Evolutionary conservation across 352 stramenopile genomes (phyloP), one percentile per base, ranked within the genome.

Genomic region (Globisporangium iwayamae): DNA sequence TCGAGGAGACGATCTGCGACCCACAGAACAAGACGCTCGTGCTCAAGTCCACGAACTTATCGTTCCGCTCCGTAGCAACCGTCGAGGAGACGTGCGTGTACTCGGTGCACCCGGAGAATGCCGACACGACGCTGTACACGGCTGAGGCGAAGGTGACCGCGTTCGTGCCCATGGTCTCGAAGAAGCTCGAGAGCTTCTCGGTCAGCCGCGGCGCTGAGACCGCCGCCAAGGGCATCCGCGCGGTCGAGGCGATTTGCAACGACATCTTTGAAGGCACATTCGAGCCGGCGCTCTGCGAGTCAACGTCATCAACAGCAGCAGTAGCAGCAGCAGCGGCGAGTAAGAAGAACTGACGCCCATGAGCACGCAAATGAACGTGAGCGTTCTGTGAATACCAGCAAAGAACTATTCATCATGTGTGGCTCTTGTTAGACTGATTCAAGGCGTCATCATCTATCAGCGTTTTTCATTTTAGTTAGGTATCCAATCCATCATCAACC

Each of bases 181-280:
- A 89, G 65, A 93, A 93, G 53, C 72, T 95, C 16, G 86, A 95
- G 74, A 87, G 72, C 56, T 91, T 95, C 46, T 92, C 82, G 18
- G 79, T 90, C 52, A 79, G 67, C 30, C 78, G 81, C 45, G 86
- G 84, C 56, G 81, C 82, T 36, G 84, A 93, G 30, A 95, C 82
- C 7, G 86, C 86, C 34, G 76, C 83, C 32, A 91, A 91, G 68
- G 86, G 86, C 60, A 91, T 95, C 60, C 73, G 80, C 53, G 84
- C 83, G 22, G 78, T 95, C 55, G 86, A 95, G 62, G 69, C 73
- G 34, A 90, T 95, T 68, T 95, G 86, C 73, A 75, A 89, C 50
- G 83, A 95, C 59, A 93, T 95, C 69, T 95, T 93, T 58, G 73
- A 95, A 57, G 86, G 86, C 43, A 93, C 80, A 30, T 93, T 92